Evolutionary conservation across 352 stramenopile species (phyloP).

Genomic region (Elongisporangium prolatum): DNA sequence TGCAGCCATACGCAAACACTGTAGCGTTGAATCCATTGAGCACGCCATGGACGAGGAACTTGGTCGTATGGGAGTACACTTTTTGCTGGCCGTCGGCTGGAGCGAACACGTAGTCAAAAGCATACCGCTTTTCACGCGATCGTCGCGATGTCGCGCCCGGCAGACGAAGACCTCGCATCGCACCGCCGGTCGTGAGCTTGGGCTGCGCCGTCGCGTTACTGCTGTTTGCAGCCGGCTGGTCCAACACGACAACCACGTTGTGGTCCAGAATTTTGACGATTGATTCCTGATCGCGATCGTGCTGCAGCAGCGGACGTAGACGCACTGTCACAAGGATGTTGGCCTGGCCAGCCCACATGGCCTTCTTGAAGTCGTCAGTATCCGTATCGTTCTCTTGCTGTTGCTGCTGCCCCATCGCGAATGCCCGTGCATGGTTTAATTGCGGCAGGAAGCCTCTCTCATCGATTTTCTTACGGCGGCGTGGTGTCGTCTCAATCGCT

Average conservation of each 20-base stretch:
- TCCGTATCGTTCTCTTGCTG: slow-evolving; percentile 22
- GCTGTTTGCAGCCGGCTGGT: slow-evolving; percentile 21
- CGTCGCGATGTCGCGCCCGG: slow-evolving; percentile 11
- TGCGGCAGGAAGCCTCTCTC: slow-evolving; percentile 14
- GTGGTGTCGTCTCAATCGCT: slow-evolving; percentile 7
- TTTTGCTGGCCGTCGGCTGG: slow-evolving; percentile 59
- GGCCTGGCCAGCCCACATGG: slow-evolving; percentile 83
- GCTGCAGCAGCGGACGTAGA: slow-evolving; percentile 69
- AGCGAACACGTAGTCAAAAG: slow-evolving; percentile 88
- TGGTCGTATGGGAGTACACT: slow-evolving; percentile 86
- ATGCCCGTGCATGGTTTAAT: slow-evolving; percentile 1
- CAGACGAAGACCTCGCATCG: slow-evolving; percentile 4
- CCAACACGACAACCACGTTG: slow-evolving; percentile 83
- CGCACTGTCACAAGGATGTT: slow-evolving; percentile 90
- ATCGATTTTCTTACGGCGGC: slow-evolving; percentile 10
- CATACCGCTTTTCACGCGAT: slow-evolving; percentile 78
- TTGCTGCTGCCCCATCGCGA: not conserved
- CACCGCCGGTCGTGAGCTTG: slow-evolving; percentile 5
- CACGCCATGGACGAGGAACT: slow-evolving; percentile 85
- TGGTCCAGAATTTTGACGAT: slow-evolving; percentile 84
- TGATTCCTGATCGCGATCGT: slow-evolving; percentile 63
- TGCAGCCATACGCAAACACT: slow-evolving; percentile 90
- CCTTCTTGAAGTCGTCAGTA: slow-evolving; percentile 61
- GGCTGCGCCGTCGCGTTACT: not conserved
- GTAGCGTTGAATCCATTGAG: slow-evolving; percentile 89